Conservation (phyloP, 495 filamentous ascomycete genomes). For the Melanomma pulvis-pyrius region DNA sequence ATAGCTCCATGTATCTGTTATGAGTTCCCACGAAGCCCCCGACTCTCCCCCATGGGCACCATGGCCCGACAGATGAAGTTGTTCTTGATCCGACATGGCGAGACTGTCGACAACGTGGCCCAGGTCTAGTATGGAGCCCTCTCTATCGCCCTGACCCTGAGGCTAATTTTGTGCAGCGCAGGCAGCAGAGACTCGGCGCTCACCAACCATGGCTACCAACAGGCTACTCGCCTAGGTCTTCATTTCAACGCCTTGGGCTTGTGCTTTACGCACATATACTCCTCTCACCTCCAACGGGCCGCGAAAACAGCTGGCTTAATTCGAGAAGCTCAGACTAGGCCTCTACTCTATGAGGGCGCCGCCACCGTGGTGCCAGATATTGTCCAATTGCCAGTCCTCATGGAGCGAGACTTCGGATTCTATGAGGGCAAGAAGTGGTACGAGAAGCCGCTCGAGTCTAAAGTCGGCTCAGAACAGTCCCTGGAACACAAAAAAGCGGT, state of each 20-base stretch:
- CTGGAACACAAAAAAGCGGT: slow-evolving; percentile 38
- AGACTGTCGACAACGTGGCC: slow-evolving; percentile 85
- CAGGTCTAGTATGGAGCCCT: slow-evolving; percentile 63
- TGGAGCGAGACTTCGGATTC: slow-evolving; percentile 73
- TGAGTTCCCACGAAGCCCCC: slow-evolving; percentile 4
- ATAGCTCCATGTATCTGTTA: background rate
- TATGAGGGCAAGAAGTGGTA: slow-evolving; percentile 60
- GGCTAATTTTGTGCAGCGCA: slow-evolving; percentile 58
- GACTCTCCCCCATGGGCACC: slow-evolving; percentile 1
- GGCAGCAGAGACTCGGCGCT: slow-evolving; percentile 76
- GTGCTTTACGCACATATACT: slow-evolving; percentile 65
- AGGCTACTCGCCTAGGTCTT: slow-evolving; percentile 65
- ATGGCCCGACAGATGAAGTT: slow-evolving; percentile 59
- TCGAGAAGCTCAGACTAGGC: slow-evolving; percentile 52
- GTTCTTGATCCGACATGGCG: slow-evolving; percentile 81
- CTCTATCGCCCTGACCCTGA: background rate
- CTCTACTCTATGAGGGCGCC: background rate
- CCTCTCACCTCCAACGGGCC: slow-evolving; percentile 78
- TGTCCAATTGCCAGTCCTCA: slow-evolving; percentile 56
- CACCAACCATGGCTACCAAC: slow-evolving; percentile 79
- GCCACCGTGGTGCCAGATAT: slow-evolving; percentile 41
- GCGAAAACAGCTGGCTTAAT: slow-evolving; percentile 69
- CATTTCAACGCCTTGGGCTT: slow-evolving; percentile 57
- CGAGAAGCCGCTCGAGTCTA: slow-evolving; percentile 15
- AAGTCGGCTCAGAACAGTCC: slow-evolving; percentile 30